Evolutionary conservation across 805 yeast genomes (phyloP).

Genomic region (Candida krabiensis): DNA sequence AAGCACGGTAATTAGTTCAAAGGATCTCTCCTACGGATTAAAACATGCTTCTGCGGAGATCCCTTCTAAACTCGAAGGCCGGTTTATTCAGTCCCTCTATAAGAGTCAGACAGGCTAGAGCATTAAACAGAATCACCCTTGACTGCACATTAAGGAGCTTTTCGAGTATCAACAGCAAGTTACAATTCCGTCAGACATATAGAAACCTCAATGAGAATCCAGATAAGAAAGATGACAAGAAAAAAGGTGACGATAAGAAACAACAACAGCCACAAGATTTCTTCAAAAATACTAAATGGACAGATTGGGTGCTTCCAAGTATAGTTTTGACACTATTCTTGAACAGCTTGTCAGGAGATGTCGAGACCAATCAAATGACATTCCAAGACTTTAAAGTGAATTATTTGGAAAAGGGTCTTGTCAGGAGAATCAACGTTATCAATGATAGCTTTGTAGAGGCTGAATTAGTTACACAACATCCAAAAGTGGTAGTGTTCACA

Average conservation of each 20-base stretch:
- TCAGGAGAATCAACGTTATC: slow-evolving; percentile 68
- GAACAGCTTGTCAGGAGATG: slow-evolving; percentile 14
- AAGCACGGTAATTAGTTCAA: no score
- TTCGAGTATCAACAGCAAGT: slow-evolving; percentile 15
- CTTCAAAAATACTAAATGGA: slow-evolving; percentile 19
- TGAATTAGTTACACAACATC: slow-evolving; percentile 38
- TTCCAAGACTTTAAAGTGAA: slow-evolving; percentile 88
- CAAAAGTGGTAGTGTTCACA: slow-evolving; percentile 50
- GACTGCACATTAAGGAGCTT: slow-evolving; percentile 8
- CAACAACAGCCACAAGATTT: slow-evolving; percentile 13
- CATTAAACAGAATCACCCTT: neutral
- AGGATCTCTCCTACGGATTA: no score
- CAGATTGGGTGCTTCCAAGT: slow-evolving; percentile 29
- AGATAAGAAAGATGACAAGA: slow-evolving; percentile 11
- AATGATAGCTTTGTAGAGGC: slow-evolving; percentile 78
- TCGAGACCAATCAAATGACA: slow-evolving; percentile 50
- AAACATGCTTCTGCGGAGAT: slow-evolving; percentile 2
- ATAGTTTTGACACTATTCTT: slow-evolving; percentile 24
- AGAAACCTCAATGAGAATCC: slow-evolving; percentile 7
- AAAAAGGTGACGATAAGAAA: slow-evolving; percentile 12
- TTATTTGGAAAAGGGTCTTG: slow-evolving; percentile 75
- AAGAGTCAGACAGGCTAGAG: neutral
- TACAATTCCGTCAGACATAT: slow-evolving; percentile 15
- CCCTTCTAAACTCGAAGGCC: slow-evolving; percentile 3
- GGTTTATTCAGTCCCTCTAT: neutral